phyloP scores from a whole-genome alignment of 176 grass and related monocot genomes.

The Urochloa ruziziensis region DNA sequence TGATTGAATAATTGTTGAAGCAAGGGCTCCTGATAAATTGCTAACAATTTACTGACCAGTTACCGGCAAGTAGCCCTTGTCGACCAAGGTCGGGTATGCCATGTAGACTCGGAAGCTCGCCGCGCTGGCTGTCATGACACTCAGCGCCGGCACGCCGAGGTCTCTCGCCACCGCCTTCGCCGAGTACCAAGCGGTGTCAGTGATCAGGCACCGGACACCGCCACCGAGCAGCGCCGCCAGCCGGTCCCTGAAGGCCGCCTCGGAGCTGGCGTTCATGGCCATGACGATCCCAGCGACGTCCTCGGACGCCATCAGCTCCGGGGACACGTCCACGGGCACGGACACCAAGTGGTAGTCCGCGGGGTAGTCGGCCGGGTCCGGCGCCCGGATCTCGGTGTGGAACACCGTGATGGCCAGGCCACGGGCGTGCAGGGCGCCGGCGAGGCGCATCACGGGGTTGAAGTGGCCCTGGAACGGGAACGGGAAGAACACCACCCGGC shows the following conservation, averaged over 20 bases:
- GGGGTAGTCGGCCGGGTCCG: too few relatives aligned
- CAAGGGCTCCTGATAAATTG: too few relatives aligned
- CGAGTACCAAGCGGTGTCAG: not conserved
- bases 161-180: not conserved
- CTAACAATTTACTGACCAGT: too few relatives aligned
- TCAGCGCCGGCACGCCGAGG: constrained; percentile 4
- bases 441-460: too few relatives aligned
- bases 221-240: not conserved
- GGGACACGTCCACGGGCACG: too few relatives aligned
- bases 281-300: not conserved
- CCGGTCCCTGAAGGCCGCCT: not conserved
- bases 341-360: too few relatives aligned
- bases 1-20: too few relatives aligned
- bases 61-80: not conserved
- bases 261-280: not conserved
- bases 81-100: not conserved
- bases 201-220: not conserved
- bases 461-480: too few relatives aligned
- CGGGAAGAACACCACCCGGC: too few relatives aligned
- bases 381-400: not conserved
- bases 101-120: not conserved
- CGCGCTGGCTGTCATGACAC: not conserved
- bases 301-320: not conserved
- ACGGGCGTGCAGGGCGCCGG: not conserved
- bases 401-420: not conserved